Conservation (phyloP, 1,139 yeast genomes). For the Suhomyces ambrosiae region DNA sequence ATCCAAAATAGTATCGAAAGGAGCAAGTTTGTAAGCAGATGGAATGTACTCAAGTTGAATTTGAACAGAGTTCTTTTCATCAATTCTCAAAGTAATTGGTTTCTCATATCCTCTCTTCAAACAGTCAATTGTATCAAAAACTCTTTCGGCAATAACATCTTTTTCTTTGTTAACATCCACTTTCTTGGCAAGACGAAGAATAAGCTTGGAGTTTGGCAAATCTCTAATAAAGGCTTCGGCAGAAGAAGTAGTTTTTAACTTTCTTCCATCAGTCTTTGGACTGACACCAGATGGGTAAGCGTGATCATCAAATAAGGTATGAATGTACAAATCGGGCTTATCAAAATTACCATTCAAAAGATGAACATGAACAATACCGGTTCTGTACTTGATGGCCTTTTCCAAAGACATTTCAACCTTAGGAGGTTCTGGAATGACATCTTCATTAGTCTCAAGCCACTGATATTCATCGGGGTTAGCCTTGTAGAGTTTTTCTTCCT, state of each 20-base stretch:
- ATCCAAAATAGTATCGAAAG: conserved; percentile 63
- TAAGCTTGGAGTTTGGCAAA: conserved; percentile 57
- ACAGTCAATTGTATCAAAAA: conserved; percentile 54
- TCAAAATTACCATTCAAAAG: conserved; percentile 51
- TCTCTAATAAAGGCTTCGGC: conserved; percentile 71
- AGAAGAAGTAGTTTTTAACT: conserved; percentile 40
- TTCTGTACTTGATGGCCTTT: conserved; percentile 53
- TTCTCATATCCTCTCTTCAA: conserved; percentile 49
- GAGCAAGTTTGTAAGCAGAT: conserved; percentile 52
- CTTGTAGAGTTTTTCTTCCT: conserved; percentile 52
- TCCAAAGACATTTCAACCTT: conserved; percentile 54
- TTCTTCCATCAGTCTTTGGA: conserved; percentile 43
- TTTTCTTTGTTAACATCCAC: conserved; percentile 48
- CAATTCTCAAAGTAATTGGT: conserved; percentile 50
- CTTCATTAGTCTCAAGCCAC: conserved; percentile 59
- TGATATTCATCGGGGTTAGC: conserved; percentile 64
- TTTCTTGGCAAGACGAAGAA: conserved; percentile 57
- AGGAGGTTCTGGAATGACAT: conserved; percentile 44
- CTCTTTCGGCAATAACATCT: conserved; percentile 53
- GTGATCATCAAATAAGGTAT: conserved; percentile 65
- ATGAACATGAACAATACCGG: conserved; percentile 64
- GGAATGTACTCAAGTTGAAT: conserved; percentile 65
- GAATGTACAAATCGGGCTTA: conserved; percentile 53
- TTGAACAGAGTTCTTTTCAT: conserved; percentile 43
- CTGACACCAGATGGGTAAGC: conserved; percentile 61